Evolutionary conservation across 208 protist genomes (phyloP).

Genomic region (Novymonas esmeraldas): DNA sequence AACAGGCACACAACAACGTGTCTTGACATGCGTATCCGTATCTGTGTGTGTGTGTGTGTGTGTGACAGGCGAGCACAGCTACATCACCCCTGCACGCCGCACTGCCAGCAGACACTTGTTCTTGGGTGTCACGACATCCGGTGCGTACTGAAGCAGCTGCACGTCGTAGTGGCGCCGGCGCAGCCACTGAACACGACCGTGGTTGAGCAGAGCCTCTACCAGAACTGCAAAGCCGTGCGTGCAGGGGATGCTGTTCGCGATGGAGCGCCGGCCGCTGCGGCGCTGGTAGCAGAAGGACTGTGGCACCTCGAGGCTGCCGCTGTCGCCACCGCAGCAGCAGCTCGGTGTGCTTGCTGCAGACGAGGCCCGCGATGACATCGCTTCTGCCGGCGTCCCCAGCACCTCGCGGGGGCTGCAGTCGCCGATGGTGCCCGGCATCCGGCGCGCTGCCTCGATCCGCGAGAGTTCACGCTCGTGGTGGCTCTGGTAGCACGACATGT

Average conservation of each 20-base stretch:
- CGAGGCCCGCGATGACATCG: no score
- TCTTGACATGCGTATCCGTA: not conserved
- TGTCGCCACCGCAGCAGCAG: not conserved
- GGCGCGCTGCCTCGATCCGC: not conserved
- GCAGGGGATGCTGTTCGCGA: constrained; percentile 52
- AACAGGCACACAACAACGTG: not conserved
- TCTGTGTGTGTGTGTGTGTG: not conserved
- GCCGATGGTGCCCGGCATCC: not conserved
- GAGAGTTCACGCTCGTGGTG: constrained; percentile 6
- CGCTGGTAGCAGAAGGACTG: constrained; percentile 7
- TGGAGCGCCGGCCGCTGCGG: constrained; percentile 28
- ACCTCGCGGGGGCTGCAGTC: not conserved
- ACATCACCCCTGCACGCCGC: not conserved
- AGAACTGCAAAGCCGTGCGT: constrained; percentile 50
- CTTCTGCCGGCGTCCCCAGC: not conserved
- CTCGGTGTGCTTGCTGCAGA: no score
- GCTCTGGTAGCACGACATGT: constrained; percentile 58
- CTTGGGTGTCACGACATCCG: constrained; percentile 77
- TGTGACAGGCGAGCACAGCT: not conserved
- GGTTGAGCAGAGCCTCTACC: constrained; percentile 66
- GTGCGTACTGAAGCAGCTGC: constrained; percentile 61
- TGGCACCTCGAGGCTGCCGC: not conserved
- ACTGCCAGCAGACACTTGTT: constrained; percentile 72
- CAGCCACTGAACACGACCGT: constrained; percentile 71
- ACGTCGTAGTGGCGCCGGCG: constrained; percentile 49